A percentile compares a stretch with the other conserved stretches of the same genome.
phyloP scores from a whole-genome alignment of 2,329 filamentous ascomycete species.

The Aureobasidium sp. region DNA sequence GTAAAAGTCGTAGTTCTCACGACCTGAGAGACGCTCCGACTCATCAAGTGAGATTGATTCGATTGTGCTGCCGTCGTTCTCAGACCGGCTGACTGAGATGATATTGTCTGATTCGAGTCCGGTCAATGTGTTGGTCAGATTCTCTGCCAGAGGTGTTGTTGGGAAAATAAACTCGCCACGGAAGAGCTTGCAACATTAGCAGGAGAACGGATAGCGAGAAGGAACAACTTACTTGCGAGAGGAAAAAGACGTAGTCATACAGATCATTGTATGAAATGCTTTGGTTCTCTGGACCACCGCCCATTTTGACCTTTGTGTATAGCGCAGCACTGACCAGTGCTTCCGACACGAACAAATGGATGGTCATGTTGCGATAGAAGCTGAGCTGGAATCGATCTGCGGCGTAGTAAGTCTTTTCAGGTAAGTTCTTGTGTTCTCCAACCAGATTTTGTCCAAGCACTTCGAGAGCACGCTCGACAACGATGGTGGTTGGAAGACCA shows the following conservation, averaged over 20 bases:
- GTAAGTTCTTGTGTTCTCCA: constrained; percentile 67
- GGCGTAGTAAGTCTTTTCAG: constrained; percentile 88
- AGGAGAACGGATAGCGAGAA: no score
- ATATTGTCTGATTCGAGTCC: constrained; percentile 74
- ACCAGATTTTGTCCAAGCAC: constrained; percentile 88
- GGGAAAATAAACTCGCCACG: constrained; percentile 96
- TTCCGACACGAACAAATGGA: constrained; percentile 93
- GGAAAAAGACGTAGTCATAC: constrained; percentile 72
- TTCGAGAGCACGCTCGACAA: constrained; percentile 83
- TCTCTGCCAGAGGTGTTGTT: constrained; percentile 71
- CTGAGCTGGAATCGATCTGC: constrained; percentile 93
- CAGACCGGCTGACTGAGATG: constrained; percentile 55
- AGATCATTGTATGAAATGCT: constrained; percentile 70
- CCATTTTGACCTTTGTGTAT: constrained; percentile 85
- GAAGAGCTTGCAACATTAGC: constrained; percentile 58
- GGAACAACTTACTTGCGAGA: constrained; percentile 54
- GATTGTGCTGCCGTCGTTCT: constrained; percentile 48
- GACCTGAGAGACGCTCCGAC: constrained; percentile 66
- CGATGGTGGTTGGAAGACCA: constrained; percentile 66
- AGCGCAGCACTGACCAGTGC: constrained; percentile 83
- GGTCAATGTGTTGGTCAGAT: constrained; percentile 71
- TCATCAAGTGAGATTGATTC: constrained; percentile 66
- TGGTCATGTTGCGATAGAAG: constrained; percentile 99
- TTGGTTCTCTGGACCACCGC: constrained; percentile 76
- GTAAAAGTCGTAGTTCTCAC: constrained; percentile 98